A percentile compares a stretch with the other conserved stretches of the same genome.
phyloP scores from a whole-genome alignment of 176 grass and related monocot species.

The Pontederia crassipes region DNA sequence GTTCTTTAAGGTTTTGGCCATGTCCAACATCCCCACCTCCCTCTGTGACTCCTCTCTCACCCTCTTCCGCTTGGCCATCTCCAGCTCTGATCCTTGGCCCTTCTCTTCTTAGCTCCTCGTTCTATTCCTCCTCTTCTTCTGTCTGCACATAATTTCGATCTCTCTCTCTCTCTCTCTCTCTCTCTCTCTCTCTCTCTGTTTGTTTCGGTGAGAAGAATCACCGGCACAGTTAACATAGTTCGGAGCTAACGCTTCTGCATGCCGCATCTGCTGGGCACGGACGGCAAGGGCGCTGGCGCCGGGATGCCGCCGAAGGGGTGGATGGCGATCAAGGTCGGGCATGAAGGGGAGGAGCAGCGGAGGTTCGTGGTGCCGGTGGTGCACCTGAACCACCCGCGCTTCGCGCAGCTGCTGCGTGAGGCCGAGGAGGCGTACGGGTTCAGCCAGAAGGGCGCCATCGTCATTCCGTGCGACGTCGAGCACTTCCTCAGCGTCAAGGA shows the following conservation, averaged over 20 bases:
- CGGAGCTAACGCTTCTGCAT: neutral
- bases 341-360: constrained; percentile 31
- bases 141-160: neutral
- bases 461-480: constrained; percentile 82
- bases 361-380: constrained; percentile 66
- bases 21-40: constrained; percentile 16
- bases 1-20: neutral
- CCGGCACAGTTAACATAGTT: neutral
- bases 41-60: constrained; percentile 13
- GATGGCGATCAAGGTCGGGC: constrained; percentile 64
- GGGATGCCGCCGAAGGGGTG: constrained; percentile 68
- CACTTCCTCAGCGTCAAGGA: constrained; percentile 67
- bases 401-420: constrained; percentile 64
- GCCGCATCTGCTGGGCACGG: neutral
- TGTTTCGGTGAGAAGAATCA: neutral
- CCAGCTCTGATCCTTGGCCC: constrained; percentile 28
- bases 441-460: constrained; percentile 77
- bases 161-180: neutral
- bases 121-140: too few species aligned
- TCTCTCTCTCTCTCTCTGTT: neutral
- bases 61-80: constrained; percentile 24
- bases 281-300: constrained; percentile 1
- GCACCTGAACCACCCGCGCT: constrained; percentile 76
- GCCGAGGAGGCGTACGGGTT: constrained; percentile 93
- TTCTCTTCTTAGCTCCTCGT: constrained; percentile 21